These are phyloP conservation scores for Prunella vulgaris DNA, from an alignment of 257 asterid species.

Conservation along the genomic window DNA sequence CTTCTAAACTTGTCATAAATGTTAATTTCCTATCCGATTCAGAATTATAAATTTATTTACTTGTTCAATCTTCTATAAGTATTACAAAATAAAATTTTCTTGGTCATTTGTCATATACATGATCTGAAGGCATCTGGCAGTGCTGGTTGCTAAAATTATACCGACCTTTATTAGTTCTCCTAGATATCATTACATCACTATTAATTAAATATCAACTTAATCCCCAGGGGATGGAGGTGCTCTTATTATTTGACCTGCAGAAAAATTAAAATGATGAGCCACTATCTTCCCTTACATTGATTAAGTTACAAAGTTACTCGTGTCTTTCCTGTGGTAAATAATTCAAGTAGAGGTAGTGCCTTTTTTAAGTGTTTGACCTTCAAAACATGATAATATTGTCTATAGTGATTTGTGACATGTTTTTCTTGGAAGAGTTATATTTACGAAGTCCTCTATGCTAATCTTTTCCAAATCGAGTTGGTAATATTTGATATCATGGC, in stretches of 20 bases:
- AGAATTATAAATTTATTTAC: neutral
- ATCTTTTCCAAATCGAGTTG: neutral
- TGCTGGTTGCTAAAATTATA: neutral
- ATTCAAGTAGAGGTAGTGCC: neutral
- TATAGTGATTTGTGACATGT: neutral
- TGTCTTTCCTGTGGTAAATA: neutral
- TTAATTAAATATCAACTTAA: neutral
- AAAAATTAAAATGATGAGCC: neutral
- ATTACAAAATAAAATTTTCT: neutral
- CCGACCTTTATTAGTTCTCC: neutral
- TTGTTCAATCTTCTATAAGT: neutral
- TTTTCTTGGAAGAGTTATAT: neutral
- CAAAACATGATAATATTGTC: neutral
- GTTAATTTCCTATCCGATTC: neutral
- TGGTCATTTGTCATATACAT: neutral
- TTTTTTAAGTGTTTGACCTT: neutral
- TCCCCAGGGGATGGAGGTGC: too few relatives aligned
- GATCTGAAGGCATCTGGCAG: neutral
- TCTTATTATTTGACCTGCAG: neutral
- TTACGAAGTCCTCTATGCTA: neutral
- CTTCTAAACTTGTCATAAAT: neutral
- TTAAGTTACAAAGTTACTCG: neutral
- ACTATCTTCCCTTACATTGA: neutral
- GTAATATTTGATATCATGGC: conserved; percentile 1
- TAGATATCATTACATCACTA: neutral